A percentile compares a stretch with the other conserved stretches of the same genome.
phyloP scores from a whole-genome alignment of 78 protist species.

The Goniomonas avonlea region DNA sequence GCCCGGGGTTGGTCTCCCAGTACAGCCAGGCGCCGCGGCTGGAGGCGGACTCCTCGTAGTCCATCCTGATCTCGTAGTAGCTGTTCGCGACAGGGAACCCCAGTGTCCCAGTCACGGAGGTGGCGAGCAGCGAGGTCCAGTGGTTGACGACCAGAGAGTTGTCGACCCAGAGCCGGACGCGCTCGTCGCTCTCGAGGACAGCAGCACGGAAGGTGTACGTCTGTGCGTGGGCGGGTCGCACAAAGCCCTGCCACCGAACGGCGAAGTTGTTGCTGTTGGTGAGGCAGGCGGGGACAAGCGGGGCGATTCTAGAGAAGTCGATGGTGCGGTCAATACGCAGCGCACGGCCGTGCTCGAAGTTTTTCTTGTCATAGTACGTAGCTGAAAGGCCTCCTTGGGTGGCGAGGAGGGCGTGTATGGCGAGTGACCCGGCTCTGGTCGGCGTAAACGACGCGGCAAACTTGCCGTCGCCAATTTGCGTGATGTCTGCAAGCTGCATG shows the following conservation, averaged over 20 bases:
- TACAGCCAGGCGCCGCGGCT: too few relatives aligned
- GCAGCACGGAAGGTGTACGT: slow-evolving; percentile 5
- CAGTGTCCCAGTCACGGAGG: neutral
- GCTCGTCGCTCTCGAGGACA: slow-evolving; percentile 18
- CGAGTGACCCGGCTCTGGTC: too few relatives aligned
- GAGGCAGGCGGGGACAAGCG: too few relatives aligned
- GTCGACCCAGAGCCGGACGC: slow-evolving; percentile 27
- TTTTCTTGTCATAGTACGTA: slow-evolving; percentile 21
- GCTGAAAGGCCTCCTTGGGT: slow-evolving; percentile 9
- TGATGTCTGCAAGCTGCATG: too few relatives aligned
- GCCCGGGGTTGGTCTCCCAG: too few relatives aligned
- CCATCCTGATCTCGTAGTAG: slow-evolving; percentile 25
- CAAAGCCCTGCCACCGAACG: slow-evolving; percentile 19
- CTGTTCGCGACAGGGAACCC: slow-evolving; percentile 2
- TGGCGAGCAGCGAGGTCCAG: slow-evolving; percentile 1
- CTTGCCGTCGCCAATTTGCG: too few relatives aligned
- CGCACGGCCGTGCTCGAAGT: too few relatives aligned
- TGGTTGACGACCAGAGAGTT: slow-evolving; percentile 24
- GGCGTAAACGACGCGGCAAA: too few relatives aligned
- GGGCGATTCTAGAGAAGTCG: too few relatives aligned
- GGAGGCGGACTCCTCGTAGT: slow-evolving; percentile 26
- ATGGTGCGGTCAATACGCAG: too few relatives aligned
- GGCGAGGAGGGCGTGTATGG: too few relatives aligned
- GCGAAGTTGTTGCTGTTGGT: too few relatives aligned
- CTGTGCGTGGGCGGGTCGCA: slow-evolving; percentile 18